A percentile compares a stretch with the other conserved stretches of the same genome.
These are phyloP conservation scores for Dictyostelium firmibasis DNA, from an alignment of 78 protist species.

Conservation along the genomic window DNA sequence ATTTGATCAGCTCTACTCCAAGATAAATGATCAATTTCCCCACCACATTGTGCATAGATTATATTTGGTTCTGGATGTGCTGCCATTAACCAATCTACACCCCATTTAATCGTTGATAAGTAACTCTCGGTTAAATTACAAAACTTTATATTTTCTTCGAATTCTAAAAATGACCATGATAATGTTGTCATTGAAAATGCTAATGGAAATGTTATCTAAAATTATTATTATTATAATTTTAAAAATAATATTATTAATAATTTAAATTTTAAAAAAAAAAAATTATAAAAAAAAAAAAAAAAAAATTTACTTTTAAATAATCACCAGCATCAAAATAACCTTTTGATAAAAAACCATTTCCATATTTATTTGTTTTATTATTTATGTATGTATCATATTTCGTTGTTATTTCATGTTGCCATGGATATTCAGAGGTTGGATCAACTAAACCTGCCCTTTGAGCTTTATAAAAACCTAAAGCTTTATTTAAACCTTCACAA, in stretches of 20 bases:
- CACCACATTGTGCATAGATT: neutral
- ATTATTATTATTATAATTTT: too few relatives aligned
- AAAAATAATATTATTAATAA: neutral
- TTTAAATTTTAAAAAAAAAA: neutral
- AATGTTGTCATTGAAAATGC: slow-evolving; percentile 10
- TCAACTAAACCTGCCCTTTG: neutral
- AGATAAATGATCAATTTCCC: neutral
- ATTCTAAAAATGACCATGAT: slow-evolving; percentile 1
- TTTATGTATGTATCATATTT: neutral
- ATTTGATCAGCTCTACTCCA: neutral
- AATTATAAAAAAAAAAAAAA: neutral
- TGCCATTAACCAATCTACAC: slow-evolving; percentile 9
- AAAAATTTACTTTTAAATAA: neutral
- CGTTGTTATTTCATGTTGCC: slow-evolving; percentile 1
- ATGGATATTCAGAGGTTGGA: neutral
- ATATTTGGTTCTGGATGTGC: neutral
- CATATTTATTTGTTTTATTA: neutral
- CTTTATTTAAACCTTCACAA: neutral
- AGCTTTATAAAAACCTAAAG: neutral
- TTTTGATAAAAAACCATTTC: slow-evolving; percentile 1
- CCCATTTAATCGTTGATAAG: neutral
- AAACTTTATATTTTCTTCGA: neutral
- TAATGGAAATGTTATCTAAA: neutral
- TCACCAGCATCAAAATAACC: slow-evolving; percentile 26
- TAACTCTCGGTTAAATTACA: neutral